phyloP scores from a whole-genome alignment of 805 yeast genomes.

The Kuraishia piskuri region DNA sequence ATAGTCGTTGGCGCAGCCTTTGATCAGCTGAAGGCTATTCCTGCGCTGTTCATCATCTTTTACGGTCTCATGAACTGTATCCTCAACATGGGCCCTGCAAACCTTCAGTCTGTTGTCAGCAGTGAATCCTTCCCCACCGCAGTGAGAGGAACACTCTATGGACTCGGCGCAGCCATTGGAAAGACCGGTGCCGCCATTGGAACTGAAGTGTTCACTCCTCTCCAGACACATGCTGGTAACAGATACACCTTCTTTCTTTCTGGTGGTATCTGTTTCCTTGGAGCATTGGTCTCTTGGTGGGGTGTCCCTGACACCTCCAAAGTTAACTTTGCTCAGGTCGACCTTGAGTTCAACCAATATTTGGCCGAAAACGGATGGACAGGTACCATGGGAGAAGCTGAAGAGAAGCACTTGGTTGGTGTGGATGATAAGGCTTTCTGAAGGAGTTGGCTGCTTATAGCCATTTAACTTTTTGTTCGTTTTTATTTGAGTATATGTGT shows the following conservation, averaged over 20 bases:
- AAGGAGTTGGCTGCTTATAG: no score
- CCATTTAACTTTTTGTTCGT: background rate
- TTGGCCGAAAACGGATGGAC: constrained; percentile 38
- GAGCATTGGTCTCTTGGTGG: constrained; percentile 25
- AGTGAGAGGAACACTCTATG: constrained; percentile 38
- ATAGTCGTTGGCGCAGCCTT: constrained; percentile 37
- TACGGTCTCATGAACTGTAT: constrained; percentile 35
- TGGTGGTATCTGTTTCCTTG: constrained; percentile 27
- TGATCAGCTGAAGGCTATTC: constrained; percentile 13
- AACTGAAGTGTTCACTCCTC: constrained; percentile 36
- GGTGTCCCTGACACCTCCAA: constrained; percentile 35
- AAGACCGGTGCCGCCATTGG: constrained; percentile 47
- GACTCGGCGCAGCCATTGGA: constrained; percentile 40
- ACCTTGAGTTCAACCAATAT: constrained; percentile 36
- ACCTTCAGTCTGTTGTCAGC: constrained; percentile 33
- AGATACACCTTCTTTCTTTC: constrained; percentile 40
- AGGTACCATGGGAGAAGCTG: constrained; percentile 17
- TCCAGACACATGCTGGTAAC: constrained; percentile 32
- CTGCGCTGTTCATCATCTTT: constrained; percentile 30
- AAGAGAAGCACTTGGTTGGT: background rate
- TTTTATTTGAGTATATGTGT: no score
- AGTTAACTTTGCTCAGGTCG: constrained; percentile 37
- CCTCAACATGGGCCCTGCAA: constrained; percentile 41
- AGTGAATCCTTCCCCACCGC: constrained; percentile 44
- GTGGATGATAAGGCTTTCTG: background rate